phyloP scores from a whole-genome alignment of 208 protist genomes.

The Lotmaria passim region DNA sequence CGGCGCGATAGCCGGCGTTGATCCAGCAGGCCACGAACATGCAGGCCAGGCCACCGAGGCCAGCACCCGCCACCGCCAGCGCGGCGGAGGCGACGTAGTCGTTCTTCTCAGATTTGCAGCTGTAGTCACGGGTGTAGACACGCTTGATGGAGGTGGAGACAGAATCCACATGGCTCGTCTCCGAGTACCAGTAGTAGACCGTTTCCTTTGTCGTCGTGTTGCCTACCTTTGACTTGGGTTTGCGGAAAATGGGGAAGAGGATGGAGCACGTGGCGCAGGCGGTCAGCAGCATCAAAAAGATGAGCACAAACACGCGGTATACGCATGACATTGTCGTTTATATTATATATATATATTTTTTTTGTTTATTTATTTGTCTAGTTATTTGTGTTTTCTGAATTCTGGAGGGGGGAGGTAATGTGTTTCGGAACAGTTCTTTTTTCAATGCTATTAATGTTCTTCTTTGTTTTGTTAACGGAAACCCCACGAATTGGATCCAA shows the following conservation, averaged over 20 bases:
- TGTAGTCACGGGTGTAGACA: slow-evolving; percentile 15
- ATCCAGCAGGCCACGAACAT: slow-evolving; percentile 22
- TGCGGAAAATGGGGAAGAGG: slow-evolving; percentile 17
- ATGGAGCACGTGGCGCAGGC: slow-evolving; percentile 20
- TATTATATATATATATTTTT: not conserved
- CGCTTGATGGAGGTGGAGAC: not conserved
- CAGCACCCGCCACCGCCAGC: slow-evolving; percentile 13
- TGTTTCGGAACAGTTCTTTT: no score
- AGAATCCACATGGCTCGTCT: not conserved
- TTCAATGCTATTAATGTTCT: not conserved
- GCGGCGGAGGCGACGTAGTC: slow-evolving; percentile 8
- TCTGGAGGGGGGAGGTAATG: not conserved
- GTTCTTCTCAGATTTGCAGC: not conserved
- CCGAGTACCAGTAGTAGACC: slow-evolving; percentile 17
- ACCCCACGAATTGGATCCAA: not conserved
- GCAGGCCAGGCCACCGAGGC: slow-evolving; percentile 17
- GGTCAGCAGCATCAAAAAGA: slow-evolving; percentile 21
- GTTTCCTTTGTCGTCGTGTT: slow-evolving; percentile 3
- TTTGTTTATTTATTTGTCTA: not conserved
- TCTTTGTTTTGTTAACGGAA: not conserved
- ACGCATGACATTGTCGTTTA: slow-evolving; percentile 6
- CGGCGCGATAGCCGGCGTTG: slow-evolving; percentile 8
- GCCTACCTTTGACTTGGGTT: not conserved
- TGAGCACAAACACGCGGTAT: slow-evolving; percentile 20
- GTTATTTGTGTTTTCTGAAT: not conserved